Base-by-base conservation (phyloP, 768 basidiomycete species). In the Boletus reticulatus region DNA sequence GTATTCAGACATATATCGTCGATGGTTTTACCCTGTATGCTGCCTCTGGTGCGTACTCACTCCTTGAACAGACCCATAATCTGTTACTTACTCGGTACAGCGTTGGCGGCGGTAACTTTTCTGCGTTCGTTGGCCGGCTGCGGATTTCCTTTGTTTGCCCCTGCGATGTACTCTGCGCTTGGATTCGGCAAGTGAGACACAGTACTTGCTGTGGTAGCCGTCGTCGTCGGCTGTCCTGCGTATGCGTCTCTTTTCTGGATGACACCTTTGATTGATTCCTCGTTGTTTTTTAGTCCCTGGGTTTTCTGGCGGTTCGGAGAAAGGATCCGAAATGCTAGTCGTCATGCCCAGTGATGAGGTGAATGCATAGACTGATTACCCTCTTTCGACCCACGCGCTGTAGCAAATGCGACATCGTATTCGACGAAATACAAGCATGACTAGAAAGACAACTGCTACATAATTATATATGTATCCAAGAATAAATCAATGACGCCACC, bases 71-170 rank as follows among this genome's bases (percentile, higher is more conserved):
- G 32, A 22, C 44, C 24, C 3, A 11, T 3, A 32, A 43, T 12
- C 4, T 0, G 9, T 37, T 37, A 14, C 32, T 53, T 19, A 45
- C n/a, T 46, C 43, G 19, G 2, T 70, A 54, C 52, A 82, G 85
- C 87, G 4, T 71, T 92, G 11, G 87, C 87, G 0, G 86, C 87
- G 0, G 81, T 82, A 19, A 72, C 84, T 0, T 85, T 70, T 65
- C 66, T 89, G 14, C 82, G 89, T 24, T 83, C 85, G 0, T 52
- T 89, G 0, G 81, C 82, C 1, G 89, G 89, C 0, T 91, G 89
- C 50, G 83, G 79, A 1, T 90, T 92, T 65, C 90, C 89, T 3
- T 71, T 92, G n/a, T 92, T 92, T 60, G 87, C 84, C 4, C 83
- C 85, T 19, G 73, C 79, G 37, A 87, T 91, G 82, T 90, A 81